Conservation (phyloP, 1,139 yeast genomes). For the Wickerhamomyces sp. region DNA sequence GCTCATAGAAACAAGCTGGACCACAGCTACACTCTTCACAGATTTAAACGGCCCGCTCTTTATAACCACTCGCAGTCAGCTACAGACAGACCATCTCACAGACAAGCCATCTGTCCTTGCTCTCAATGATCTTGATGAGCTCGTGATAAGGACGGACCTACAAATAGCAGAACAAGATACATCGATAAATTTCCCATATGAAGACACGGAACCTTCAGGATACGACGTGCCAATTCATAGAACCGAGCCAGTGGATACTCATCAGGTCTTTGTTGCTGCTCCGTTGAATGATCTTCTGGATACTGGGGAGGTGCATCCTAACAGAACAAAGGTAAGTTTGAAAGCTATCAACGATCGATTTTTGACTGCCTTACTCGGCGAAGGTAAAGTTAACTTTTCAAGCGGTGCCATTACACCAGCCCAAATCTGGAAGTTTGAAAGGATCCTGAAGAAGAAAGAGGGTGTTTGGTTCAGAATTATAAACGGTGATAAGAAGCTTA, state of each 20-base stretch:
- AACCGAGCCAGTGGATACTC: constrained; percentile 31
- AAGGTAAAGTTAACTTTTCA: constrained; percentile 23
- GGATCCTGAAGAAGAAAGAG: neutral
- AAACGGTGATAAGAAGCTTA: constrained; percentile 12
- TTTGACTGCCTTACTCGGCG: constrained; percentile 25
- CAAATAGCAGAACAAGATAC: constrained; percentile 1
- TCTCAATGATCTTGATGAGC: constrained; percentile 8
- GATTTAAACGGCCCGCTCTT: constrained; percentile 37
- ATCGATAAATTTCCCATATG: constrained; percentile 19
- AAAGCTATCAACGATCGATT: constrained; percentile 30
- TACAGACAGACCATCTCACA: constrained; percentile 4
- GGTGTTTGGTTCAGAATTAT: constrained; percentile 8
- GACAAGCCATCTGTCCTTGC: constrained; percentile 3
- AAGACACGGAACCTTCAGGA: constrained; percentile 17
- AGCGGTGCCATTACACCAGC: constrained; percentile 34
- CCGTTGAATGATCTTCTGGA: constrained; percentile 19
- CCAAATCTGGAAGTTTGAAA: constrained; percentile 28
- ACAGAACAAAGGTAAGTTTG: constrained; percentile 24
- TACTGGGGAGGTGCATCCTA: constrained; percentile 5
- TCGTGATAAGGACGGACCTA: constrained; percentile 4
- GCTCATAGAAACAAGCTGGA: constrained; percentile 30
- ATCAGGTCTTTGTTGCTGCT: constrained; percentile 34
- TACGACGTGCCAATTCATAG: constrained; percentile 17
- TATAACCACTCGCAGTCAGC: constrained; percentile 21
- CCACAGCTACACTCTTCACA: constrained; percentile 25